Percentiles rank a stretch among this genome's conserved stretches.
Evolutionary conservation across 768 basidiomycete species (phyloP).

Genomic region (Boletus vermiculosoides): DNA sequence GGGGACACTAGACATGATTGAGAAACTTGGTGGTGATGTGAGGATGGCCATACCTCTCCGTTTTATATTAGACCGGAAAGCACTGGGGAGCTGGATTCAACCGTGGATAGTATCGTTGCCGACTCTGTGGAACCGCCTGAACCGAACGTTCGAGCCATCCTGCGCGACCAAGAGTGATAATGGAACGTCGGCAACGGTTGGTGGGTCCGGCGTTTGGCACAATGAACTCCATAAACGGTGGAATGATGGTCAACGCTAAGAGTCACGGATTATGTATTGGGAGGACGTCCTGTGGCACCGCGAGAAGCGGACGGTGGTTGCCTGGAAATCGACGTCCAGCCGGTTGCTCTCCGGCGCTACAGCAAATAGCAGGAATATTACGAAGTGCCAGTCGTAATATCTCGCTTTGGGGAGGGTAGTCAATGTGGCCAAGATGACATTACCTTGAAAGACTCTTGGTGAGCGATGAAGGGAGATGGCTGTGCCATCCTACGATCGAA

Average conservation of each 20-base stretch:
- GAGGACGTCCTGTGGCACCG: not conserved
- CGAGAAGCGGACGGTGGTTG: not conserved
- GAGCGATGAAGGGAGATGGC: not conserved
- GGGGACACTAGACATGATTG: constrained; percentile 19
- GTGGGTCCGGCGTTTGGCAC: not conserved
- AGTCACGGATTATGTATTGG: constrained; percentile 13
- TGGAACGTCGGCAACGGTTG: constrained; percentile 6
- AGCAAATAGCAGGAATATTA: not conserved
- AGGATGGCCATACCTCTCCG: not conserved
- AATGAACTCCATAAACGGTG: not conserved
- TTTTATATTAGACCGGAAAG: constrained; percentile 10
- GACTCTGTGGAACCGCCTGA: not conserved
- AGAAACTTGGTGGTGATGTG: constrained; percentile 17
- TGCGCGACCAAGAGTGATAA: constrained; percentile 10
- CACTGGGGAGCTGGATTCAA: not conserved
- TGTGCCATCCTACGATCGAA: not conserved
- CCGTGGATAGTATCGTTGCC: not conserved
- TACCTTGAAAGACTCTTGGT: not conserved
- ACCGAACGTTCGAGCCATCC: constrained; percentile 20
- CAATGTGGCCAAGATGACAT: not conserved
- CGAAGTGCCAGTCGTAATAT: not conserved
- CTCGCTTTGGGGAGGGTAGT: not conserved
- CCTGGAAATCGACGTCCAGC: too few relatives aligned
- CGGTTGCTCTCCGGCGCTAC: not conserved
- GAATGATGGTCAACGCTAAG: not conserved